Evolutionary conservation across 2,329 filamentous ascomycete genomes (phyloP).

Genomic region (Parastagonospora nodorum): DNA sequence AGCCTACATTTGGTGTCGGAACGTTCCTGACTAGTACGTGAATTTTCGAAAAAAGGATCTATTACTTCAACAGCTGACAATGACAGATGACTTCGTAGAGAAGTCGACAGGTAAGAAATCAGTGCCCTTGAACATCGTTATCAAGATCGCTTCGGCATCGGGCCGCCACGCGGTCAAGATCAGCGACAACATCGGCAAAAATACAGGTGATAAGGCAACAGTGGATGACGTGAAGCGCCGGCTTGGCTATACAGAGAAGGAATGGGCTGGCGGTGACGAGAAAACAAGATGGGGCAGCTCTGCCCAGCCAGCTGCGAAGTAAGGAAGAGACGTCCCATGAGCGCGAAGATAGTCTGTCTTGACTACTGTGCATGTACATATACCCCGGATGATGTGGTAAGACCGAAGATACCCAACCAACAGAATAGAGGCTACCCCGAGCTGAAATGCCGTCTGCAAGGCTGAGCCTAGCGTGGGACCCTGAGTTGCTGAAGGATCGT

Average conservation of each 20-base stretch:
- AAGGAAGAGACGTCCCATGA: constrained; percentile 2
- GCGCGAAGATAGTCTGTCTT: constrained; percentile 4
- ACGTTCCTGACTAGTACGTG: constrained; percentile 83
- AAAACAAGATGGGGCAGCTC: constrained; percentile 74
- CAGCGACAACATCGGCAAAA: constrained; percentile 86
- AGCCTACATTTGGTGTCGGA: constrained; percentile 89
- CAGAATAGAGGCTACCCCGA: constrained; percentile 17
- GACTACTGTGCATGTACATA: constrained; percentile 6
- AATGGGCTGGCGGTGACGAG: constrained; percentile 85
- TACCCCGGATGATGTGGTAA: constrained; percentile 5
- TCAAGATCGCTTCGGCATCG: constrained; percentile 86
- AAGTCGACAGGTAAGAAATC: constrained; percentile 78
- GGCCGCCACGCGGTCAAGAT: constrained; percentile 90
- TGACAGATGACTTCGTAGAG: constrained; percentile 77
- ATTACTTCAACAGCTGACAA: constrained; percentile 15
- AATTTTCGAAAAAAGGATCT: background rate
- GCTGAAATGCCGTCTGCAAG: constrained; percentile 22
- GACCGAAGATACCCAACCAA: constrained; percentile 17
- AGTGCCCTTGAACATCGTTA: constrained; percentile 92
- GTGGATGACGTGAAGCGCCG: constrained; percentile 83
- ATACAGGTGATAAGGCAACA: constrained; percentile 82
- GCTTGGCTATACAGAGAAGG: constrained; percentile 83
- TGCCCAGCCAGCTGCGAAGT: constrained; percentile 24
- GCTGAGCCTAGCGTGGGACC: constrained; percentile 21
- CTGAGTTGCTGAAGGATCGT: constrained; percentile 8